These are phyloP conservation scores for Teratosphaeria gauchensis DNA, from an alignment of 2,329 filamentous ascomycete species.

Conservation along the genomic window DNA sequence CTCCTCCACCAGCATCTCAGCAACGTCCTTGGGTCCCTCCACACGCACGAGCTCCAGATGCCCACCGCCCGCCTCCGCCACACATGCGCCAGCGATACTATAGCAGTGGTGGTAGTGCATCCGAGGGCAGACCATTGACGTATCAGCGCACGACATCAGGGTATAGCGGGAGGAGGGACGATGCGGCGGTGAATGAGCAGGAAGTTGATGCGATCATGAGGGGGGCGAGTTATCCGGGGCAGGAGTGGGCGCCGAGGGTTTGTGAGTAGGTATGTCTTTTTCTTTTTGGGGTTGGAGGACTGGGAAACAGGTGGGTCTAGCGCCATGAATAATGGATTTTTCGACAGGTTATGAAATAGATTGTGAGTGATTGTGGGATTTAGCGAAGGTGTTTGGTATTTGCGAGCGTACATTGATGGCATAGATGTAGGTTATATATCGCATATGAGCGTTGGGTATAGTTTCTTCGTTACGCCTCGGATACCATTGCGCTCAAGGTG, in stretches of 20 bases:
- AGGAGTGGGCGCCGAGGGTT: conserved; percentile 46
- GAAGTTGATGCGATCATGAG: conserved; percentile 40
- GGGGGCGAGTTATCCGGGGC: conserved; percentile 59
- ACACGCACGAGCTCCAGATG: background rate
- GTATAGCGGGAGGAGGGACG: conserved; percentile 19
- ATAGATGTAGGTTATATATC: too few species aligned
- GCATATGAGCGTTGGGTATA: too few species aligned
- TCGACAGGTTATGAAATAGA: too few species aligned
- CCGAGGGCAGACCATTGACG: conserved; percentile 4
- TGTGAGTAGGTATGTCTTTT: background rate
- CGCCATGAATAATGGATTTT: too few species aligned
- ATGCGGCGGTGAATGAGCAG: conserved; percentile 17
- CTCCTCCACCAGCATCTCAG: conserved; percentile 3
- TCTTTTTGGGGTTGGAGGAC: background rate
- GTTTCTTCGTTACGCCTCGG: too few species aligned
- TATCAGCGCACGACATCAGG: conserved; percentile 12
- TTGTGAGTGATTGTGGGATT: too few species aligned
- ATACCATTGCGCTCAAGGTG: too few species aligned
- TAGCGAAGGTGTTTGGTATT: too few species aligned
- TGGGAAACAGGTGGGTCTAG: too few species aligned
- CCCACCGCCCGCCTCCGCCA: background rate
- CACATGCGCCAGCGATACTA: background rate
- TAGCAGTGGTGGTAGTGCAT: background rate
- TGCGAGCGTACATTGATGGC: too few species aligned
- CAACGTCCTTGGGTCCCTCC: background rate